Conservation (phyloP, 2,329 filamentous ascomycete genomes). For the Colletotrichum tabaci region DNA sequence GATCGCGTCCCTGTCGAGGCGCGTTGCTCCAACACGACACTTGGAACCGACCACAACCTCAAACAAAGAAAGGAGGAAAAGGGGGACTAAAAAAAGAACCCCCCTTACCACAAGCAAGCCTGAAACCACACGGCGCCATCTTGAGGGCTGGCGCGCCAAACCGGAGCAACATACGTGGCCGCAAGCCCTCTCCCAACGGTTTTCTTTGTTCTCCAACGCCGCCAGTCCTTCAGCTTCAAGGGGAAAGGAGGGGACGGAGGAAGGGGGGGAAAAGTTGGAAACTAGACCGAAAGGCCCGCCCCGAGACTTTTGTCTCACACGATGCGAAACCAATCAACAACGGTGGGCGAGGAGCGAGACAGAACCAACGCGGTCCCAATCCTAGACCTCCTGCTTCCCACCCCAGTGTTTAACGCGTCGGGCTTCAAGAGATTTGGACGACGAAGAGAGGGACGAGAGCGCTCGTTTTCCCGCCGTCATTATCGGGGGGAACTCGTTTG, state of each 20-base stretch:
- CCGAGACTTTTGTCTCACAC: constrained; percentile 3
- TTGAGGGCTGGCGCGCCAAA: background rate
- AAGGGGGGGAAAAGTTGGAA: background rate
- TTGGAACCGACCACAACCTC: background rate
- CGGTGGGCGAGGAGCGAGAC: background rate
- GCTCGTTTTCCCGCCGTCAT: background rate
- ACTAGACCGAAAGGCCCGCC: background rate
- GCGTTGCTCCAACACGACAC: background rate
- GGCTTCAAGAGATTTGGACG: background rate
- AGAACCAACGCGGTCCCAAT: constrained; percentile 3
- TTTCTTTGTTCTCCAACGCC: constrained; percentile 13
- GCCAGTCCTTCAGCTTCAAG: background rate
- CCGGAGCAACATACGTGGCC: background rate
- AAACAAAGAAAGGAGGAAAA: background rate
- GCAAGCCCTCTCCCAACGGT: background rate
- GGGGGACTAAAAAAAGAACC: too few species aligned
- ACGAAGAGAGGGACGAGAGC: background rate
- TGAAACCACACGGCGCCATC: constrained; percentile 32
- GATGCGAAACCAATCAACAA: background rate
- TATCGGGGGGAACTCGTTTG: background rate
- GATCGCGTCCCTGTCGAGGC: background rate
- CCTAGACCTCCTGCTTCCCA: background rate
- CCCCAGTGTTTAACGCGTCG: background rate
- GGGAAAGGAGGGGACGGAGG: background rate
- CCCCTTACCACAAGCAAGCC: background rate